Percentiles rank a stretch among this genome's conserved stretches.
Conservation (phyloP, 805 yeast genomes). For the Yarrowia yakushimensis region DNA sequence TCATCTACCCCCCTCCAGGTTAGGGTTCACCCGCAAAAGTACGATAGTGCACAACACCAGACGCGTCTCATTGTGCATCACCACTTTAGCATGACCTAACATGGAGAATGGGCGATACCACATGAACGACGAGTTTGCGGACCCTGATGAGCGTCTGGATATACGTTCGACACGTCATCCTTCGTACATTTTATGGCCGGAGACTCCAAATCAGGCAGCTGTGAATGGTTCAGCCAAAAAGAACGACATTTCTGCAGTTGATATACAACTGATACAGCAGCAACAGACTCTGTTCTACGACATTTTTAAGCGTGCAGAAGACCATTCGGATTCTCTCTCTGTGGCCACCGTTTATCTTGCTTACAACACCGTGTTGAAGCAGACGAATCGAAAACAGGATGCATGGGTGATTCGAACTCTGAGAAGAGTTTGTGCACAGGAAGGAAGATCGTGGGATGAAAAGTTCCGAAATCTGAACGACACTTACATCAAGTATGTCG, state of each 20-base stretch:
- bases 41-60: constrained; percentile 5
- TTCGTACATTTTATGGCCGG: not conserved
- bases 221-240: not conserved
- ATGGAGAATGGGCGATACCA: constrained; percentile 14
- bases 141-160: not conserved
- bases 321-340: not conserved
- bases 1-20: too few relatives aligned
- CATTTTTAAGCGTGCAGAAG: not conserved
- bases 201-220: not conserved
- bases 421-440: constrained; percentile 4
- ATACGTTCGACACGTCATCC: not conserved
- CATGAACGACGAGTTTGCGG: not conserved
- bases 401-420: not conserved
- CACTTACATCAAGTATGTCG: constrained; percentile 3
- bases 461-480: constrained; percentile 6
- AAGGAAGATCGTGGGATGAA: constrained; percentile 12
- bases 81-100: constrained; percentile 12
- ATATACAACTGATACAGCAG: not conserved
- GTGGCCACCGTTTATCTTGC: not conserved
- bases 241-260: not conserved
- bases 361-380: not conserved
- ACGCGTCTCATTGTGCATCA: not conserved
- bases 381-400: not conserved
- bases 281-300: not conserved
- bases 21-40: not conserved